Evolutionary conservation across 176 grass and related monocot genomes (phyloP).

Genomic region (Guadua angustifolia): DNA sequence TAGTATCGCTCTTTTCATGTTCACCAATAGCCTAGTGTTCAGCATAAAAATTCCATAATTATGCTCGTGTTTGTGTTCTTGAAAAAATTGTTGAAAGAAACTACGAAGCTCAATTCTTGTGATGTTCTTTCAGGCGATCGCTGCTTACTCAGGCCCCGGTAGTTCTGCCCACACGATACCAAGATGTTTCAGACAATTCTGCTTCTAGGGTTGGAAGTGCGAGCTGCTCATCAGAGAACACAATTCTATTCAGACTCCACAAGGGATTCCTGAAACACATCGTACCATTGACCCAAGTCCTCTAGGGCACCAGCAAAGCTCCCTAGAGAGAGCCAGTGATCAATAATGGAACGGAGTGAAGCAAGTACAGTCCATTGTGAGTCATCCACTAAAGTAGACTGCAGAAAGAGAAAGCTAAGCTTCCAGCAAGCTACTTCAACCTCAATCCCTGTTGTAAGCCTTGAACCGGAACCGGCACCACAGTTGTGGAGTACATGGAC

Average conservation of each 20-base stretch:
- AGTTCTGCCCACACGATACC: conserved; percentile 57
- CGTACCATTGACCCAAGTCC: conserved; percentile 51
- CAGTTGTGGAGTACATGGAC: too few species aligned
- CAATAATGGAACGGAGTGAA: conserved; percentile 41
- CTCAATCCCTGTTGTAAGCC: conserved; percentile 45
- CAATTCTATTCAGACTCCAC: conserved; percentile 52
- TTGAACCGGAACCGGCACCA: conserved; percentile 32
- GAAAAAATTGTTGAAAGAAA: neutral
- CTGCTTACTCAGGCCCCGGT: conserved; percentile 77
- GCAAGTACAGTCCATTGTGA: conserved; percentile 43
- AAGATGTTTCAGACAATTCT: conserved; percentile 54
- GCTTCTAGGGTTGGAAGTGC: conserved; percentile 53
- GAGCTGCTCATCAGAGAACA: conserved; percentile 59
- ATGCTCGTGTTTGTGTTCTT: conserved; percentile 3
- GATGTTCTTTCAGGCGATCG: conserved; percentile 65
- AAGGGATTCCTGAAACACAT: conserved; percentile 36
- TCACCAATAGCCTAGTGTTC: neutral
- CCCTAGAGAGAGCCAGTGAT: conserved; percentile 26
- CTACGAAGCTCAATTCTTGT: conserved; percentile 17
- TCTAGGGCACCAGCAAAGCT: conserved; percentile 38
- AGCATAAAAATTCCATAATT: neutral
- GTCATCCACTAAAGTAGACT: conserved; percentile 63
- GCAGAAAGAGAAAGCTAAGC: conserved; percentile 89
- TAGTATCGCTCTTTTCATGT: neutral
- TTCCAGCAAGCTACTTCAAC: conserved; percentile 57